phyloP scores from a whole-genome alignment of 257 asterid genomes.

The Solanum neorickii region DNA sequence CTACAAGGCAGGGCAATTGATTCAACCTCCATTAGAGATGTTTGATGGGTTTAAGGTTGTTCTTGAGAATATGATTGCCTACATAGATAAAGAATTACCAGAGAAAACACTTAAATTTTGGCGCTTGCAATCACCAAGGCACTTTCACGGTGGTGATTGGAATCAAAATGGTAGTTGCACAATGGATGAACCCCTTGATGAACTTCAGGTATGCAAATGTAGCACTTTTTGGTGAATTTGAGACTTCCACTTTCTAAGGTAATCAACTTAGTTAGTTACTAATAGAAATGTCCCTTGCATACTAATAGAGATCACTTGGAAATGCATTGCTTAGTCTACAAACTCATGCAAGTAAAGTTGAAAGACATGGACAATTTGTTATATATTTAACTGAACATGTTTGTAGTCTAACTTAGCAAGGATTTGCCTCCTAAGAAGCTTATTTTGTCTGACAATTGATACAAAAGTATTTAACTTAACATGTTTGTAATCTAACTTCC shows the following conservation, averaged over 20 bases:
- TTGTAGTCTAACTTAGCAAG: neutral
- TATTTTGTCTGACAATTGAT: neutral
- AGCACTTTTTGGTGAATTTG: neutral
- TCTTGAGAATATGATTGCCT: slow-evolving; percentile 56
- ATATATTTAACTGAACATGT: neutral
- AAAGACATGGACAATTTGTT: neutral
- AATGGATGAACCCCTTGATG: slow-evolving; percentile 59
- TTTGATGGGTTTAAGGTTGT: slow-evolving; percentile 59
- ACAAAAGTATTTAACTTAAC: neutral
- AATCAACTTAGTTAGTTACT: neutral
- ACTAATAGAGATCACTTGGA: neutral
- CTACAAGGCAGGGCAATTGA: slow-evolving; percentile 60
- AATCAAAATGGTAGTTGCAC: slow-evolving; percentile 94
- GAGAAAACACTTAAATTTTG: slow-evolving; percentile 54
- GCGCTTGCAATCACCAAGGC: slow-evolving; percentile 95
- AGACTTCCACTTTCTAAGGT: neutral
- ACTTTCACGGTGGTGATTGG: slow-evolving; percentile 96
- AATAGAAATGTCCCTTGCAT: neutral
- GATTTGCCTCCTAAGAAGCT: neutral
- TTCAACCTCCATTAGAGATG: slow-evolving; percentile 60
- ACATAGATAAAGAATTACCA: slow-evolving; percentile 54
- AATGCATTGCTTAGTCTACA: neutral
- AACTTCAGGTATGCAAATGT: slow-evolving; percentile 43
- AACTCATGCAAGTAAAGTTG: neutral
- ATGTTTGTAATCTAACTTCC: neutral